A percentile compares a stretch with the other conserved stretches of the same genome.
Conservation (phyloP, 805 yeast species). For the Kazachstania bromeliacearum region DNA sequence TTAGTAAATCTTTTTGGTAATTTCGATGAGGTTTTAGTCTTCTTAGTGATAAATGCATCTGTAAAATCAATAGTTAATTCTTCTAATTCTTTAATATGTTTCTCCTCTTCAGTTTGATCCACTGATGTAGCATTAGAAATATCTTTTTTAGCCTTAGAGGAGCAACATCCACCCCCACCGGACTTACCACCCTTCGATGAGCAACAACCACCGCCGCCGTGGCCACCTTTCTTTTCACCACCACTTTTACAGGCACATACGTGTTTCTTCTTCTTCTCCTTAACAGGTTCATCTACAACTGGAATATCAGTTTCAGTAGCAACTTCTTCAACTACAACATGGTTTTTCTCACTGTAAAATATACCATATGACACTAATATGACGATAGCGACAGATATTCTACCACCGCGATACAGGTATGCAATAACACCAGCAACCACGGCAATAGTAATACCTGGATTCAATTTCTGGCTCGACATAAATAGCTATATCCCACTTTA, state of each 20-base stretch:
- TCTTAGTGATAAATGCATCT: constrained; percentile 23
- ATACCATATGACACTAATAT: constrained; percentile 21
- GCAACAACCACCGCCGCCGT: constrained; percentile 13
- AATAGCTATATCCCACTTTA: not conserved
- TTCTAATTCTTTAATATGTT: constrained; percentile 7
- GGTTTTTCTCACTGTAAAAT: constrained; percentile 11
- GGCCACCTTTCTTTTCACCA: constrained; percentile 9
- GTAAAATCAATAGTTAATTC: constrained; percentile 35
- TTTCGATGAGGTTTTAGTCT: constrained; percentile 5
- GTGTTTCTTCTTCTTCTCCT: constrained; percentile 1
- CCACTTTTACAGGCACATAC: constrained; percentile 13
- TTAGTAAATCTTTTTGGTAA: constrained; percentile 10
- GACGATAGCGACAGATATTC: constrained; percentile 29
- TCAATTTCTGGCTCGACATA: not conserved
- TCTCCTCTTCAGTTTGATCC: constrained; percentile 1
- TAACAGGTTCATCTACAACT: constrained; percentile 1
- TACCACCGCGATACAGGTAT: constrained; percentile 28
- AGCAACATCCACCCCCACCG: constrained; percentile 1
- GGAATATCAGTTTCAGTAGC: not conserved
- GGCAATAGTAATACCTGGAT: not conserved
- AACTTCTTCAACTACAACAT: not conserved
- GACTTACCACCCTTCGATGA: constrained; percentile 9
- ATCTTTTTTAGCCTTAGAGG: constrained; percentile 6
- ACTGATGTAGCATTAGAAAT: not conserved
- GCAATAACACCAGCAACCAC: not conserved